Evolutionary conservation across 1,139 yeast species (phyloP).

Genomic region (Kurtzmaniella quercitrusa): DNA sequence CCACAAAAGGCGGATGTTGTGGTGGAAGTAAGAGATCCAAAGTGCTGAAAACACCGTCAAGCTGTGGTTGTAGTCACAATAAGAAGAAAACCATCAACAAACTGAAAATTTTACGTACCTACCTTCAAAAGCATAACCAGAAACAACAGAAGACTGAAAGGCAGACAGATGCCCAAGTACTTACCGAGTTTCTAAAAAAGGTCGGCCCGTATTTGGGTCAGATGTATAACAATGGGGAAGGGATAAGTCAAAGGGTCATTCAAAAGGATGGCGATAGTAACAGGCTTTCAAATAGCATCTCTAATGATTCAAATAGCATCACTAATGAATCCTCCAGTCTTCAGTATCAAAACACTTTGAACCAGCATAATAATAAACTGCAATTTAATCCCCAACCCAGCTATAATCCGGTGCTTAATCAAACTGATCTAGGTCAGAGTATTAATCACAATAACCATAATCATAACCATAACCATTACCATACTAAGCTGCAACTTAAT

Average conservation of each 20-base stretch:
- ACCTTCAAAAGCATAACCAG: slow-evolving; percentile 24
- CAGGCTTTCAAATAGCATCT: background rate
- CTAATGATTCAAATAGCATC: background rate
- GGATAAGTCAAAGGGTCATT: background rate
- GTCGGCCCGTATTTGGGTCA: background rate
- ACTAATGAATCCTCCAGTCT: background rate
- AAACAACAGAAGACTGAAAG: slow-evolving; percentile 3
- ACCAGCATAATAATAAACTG: too few relatives aligned
- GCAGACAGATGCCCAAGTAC: background rate
- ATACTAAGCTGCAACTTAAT: too few relatives aligned
- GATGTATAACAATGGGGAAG: background rate
- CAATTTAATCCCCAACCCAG: too few relatives aligned
- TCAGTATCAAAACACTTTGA: background rate
- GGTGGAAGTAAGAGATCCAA: slow-evolving; percentile 23
- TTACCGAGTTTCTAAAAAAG: background rate
- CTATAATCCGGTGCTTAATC: too few relatives aligned
- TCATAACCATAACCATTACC: background rate
- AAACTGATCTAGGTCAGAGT: background rate
- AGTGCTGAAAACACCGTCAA: background rate
- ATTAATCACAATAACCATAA: background rate
- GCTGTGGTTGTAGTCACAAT: slow-evolving; percentile 5
- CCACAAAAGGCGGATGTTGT: slow-evolving; percentile 21
- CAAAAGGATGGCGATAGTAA: too few relatives aligned
- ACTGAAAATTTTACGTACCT: slow-evolving; percentile 34
- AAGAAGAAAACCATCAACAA: slow-evolving; percentile 22